Evolutionary conservation across 2,329 filamentous ascomycete genomes (phyloP).

Genomic region (Graphilbum ipis-grandicollis): DNA sequence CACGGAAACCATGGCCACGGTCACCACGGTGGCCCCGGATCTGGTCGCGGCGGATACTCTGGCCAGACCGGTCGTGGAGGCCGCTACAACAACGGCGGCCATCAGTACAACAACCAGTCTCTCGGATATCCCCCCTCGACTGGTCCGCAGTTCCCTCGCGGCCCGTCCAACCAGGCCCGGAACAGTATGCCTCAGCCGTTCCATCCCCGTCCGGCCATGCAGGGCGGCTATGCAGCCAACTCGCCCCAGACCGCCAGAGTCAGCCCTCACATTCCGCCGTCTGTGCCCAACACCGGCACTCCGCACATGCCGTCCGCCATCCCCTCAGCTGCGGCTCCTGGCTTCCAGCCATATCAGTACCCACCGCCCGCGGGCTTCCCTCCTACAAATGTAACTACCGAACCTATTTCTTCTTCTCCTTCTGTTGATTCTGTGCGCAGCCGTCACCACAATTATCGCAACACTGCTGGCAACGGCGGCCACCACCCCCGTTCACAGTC

Average conservation of each 20-base stretch:
- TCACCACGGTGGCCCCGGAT: constrained; percentile 34
- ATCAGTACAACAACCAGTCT: constrained; percentile 30
- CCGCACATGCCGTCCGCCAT: constrained; percentile 52
- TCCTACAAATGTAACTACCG: constrained; percentile 31
- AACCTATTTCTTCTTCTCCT: not conserved
- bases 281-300: constrained; percentile 41
- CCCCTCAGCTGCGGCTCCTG: constrained; percentile 32
- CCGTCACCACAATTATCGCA: too few relatives aligned
- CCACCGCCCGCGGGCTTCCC: constrained; percentile 39
- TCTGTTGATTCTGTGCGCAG: too few relatives aligned
- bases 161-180: constrained; percentile 29
- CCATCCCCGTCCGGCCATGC: constrained; percentile 25
- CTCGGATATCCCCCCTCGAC: constrained; percentile 24
- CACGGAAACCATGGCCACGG: constrained; percentile 26
- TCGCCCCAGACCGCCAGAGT: constrained; percentile 47
- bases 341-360: constrained; percentile 37
- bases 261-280: constrained; percentile 48
- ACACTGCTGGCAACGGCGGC: too few relatives aligned
- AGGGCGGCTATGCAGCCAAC: constrained; percentile 25
- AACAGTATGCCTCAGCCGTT: constrained; percentile 27
- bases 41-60: constrained; percentile 38
- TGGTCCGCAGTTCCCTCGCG: constrained; percentile 17
- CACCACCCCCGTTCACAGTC: constrained; percentile 20
- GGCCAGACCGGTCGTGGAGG: constrained; percentile 32
- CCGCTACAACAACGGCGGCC: constrained; percentile 24